Conservation (phyloP, 805 yeast genomes). For the Myxozyma monticola region DNA sequence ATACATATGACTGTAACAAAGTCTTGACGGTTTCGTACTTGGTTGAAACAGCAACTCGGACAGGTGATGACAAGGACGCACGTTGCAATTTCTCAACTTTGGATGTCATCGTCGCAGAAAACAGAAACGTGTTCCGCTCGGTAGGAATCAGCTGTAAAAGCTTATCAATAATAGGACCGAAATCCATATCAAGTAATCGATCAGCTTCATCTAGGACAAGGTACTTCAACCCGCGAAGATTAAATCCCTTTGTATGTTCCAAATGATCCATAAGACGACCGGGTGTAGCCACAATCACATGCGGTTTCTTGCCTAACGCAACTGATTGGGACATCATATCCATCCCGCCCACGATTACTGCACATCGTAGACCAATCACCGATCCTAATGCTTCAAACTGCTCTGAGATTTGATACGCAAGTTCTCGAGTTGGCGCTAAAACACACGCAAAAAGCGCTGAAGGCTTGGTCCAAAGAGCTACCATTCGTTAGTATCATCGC, state of each 20-base stretch:
- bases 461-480: constrained; percentile 81
- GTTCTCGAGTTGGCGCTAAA: constrained; percentile 68
- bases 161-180: constrained; percentile 90
- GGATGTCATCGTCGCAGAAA: constrained; percentile 96
- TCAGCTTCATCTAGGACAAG: constrained; percentile 98
- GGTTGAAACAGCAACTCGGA: constrained; percentile 82
- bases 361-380: constrained; percentile 86
- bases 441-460: constrained; percentile 87
- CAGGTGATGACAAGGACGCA: constrained; percentile 86
- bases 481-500: too few relatives aligned
- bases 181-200: constrained; percentile 97
- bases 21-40: constrained; percentile 93
- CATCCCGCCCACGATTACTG: constrained; percentile 96
- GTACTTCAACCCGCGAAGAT: constrained; percentile 77
- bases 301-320: constrained; percentile 91
- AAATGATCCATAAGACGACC: constrained; percentile 87
- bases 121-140: constrained; percentile 74
- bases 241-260: constrained; percentile 92
- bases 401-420: constrained; percentile 69
- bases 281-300: constrained; percentile 92
- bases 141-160: constrained; percentile 81
- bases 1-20: constrained; percentile 82
- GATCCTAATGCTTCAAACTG: constrained; percentile 93
- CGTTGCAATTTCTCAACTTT: constrained; percentile 93
- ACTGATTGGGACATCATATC: constrained; percentile 97